Base-by-base conservation (phyloP, 169 alveolate species). In the Miamiensis avidus region DNA sequence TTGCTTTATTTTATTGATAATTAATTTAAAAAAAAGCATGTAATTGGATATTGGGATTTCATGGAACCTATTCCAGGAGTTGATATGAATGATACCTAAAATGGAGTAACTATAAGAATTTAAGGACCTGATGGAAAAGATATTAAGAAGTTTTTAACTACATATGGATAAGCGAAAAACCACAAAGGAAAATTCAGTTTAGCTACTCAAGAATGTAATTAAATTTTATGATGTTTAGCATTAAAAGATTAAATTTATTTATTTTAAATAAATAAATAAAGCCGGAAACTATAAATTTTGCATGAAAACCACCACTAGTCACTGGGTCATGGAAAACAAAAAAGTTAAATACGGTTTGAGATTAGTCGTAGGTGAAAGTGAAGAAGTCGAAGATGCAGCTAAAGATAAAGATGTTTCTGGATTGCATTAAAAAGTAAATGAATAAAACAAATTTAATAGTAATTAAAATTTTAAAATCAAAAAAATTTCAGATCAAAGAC, bases 371-470 rank as follows among this genome's bases (percentile, higher is more conserved):
- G 84, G 84, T 65, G 84, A 79, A 79, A 25, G 30, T 34, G 84
- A 79, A 79, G 84, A 73, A 73, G 33, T 79, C 64, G 34, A 78
- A 34, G 76, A 79, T 79, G 84, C 84, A 29, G 84, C 84, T 29
- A 79, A 79, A 65, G 73, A 26, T 15, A 29, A 64, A 34, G 76
- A 79, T 49, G 64, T 79, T 33, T 49, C n/a, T 25, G 65, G 65
- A 34, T 65, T 79, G 64, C 33, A 49, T 49, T 11, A 49, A 49
- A 11, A 49, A 49, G 69, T 49, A 49, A 49, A 49, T 11, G 20
- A 49, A 49, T 49, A 49, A 11, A 11, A 49, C 20, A 49, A 49
- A 49, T 49, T 49, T 49, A 49, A 49, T 49, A 49, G 20, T 11
- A 11, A 11, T 49, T 49, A 49, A 49, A 49, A 11, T 20, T 49